A percentile compares a stretch with the other conserved stretches of the same genome.
Evolutionary conservation across 129 eudicot species (phyloP).

Genomic region (Heracleum sosnowskyi): DNA sequence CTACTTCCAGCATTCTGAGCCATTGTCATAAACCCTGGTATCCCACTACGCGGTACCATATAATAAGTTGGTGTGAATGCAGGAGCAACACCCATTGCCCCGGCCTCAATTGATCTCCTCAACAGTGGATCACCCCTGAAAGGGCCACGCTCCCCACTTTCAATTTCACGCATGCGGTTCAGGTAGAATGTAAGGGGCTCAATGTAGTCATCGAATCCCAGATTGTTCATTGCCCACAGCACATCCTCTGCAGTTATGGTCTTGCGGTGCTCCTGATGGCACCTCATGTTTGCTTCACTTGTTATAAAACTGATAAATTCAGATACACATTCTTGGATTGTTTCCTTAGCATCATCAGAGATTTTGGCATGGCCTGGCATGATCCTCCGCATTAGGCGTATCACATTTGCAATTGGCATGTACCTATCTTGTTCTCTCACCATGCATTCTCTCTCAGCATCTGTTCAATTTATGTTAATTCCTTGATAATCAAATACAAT

Average conservation of each 20-base stretch:
- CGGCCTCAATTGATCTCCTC: constrained; percentile 39
- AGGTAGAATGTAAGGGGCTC: constrained; percentile 85
- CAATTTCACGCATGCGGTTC: constrained; percentile 66
- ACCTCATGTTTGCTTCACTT: constrained; percentile 80
- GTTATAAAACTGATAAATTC: constrained; percentile 93
- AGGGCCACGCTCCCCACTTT: constrained; percentile 47
- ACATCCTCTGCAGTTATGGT: constrained; percentile 96
- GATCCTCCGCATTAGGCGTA: constrained; percentile 72
- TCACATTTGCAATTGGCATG: constrained; percentile 94
- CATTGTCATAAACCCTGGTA: constrained; percentile 32
- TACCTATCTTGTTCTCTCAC: constrained; percentile 85
- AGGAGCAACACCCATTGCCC: constrained; percentile 20
- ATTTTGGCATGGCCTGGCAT: constrained; percentile 80
- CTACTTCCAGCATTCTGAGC: constrained; percentile 22
- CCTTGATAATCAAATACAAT: too few relatives aligned
- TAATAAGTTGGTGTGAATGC: constrained; percentile 30
- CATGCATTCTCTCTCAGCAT: background rate
- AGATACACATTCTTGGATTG: constrained; percentile 87
- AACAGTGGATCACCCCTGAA: constrained; percentile 45
- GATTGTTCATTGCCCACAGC: constrained; percentile 88
- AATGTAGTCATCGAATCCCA: constrained; percentile 89
- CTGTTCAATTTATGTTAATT: background rate
- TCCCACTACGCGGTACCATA: constrained; percentile 32
- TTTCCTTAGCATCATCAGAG: constrained; percentile 85
- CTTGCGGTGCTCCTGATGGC: constrained; percentile 87